Base-by-base conservation (phyloP, 164 flowering plant genomes). In the Tetrastigma voinierianum region DNA sequence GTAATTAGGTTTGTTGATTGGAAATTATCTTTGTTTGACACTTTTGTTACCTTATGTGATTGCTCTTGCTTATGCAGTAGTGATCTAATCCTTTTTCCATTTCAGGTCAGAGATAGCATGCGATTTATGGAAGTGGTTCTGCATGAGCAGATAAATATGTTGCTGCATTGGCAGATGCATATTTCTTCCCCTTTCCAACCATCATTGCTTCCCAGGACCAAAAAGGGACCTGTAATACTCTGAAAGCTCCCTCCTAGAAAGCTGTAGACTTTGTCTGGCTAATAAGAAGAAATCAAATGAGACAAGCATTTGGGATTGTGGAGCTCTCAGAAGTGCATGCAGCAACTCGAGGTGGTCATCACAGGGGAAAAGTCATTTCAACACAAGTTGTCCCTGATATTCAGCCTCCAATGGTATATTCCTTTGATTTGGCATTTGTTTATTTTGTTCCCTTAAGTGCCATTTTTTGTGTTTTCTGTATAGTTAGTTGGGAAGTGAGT, bases 111-210 rank as follows among this genome's bases (percentile, higher is more conserved):
- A 77, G 98, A 93, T 73, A 68, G 96, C 82, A 91, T 91, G 96
- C 82, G 97, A 54, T 93, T 93, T 80, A 61, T 93, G 67, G 98
- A 93, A 78, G 97, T 87, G 71, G 93, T 86, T 69, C 74, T 93
- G 44, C 66, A 72, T 57, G 98, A 93, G 73, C 97, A 32, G 94
- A 88, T 13, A 93, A 91, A 68, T 69, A 81, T 72, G 87, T 93
- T 60, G 93, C 91, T 69, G 97, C 96, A 68, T 62, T 93, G 67
- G 98, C 98, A 44, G 98, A 93, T 83, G 98, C 98, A 15, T 93
- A 93, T 68, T 93, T 90, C 80, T 93, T 90, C 72, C 97, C 98
- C 98, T 44, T 93, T 93, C 74, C 98, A 89, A 67, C 92, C 97
- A 45, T 90, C 98, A 7, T 68, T 93, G 59, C 82, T 90, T 73